phyloP scores from a whole-genome alignment of 331 rosid species.

The Telfairia occidentalis region DNA sequence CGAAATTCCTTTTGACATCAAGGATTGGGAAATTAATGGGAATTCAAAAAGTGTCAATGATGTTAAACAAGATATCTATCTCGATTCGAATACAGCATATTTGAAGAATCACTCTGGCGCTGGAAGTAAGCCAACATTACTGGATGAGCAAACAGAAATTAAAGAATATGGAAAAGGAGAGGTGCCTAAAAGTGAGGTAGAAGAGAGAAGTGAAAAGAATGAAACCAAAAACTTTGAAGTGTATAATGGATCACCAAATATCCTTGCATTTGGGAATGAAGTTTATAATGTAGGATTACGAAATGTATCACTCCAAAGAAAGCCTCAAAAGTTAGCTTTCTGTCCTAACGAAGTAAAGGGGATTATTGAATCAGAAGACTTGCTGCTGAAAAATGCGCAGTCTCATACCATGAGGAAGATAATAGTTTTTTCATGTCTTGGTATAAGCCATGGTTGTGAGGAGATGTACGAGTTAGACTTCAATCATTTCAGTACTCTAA shows the following conservation, averaged over 20 bases:
- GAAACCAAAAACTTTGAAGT: background rate
- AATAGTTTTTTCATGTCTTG: conserved; percentile 73
- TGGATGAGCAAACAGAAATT: conserved; percentile 9
- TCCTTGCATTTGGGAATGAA: conserved; percentile 11
- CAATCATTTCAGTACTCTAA: conserved; percentile 61
- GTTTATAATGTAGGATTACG: conserved; percentile 18
- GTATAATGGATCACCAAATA: background rate
- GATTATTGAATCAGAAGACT: conserved; percentile 45
- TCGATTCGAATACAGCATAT: conserved; percentile 7
- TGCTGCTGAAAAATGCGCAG: conserved; percentile 50
- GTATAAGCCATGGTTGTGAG: conserved; percentile 78
- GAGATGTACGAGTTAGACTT: conserved; percentile 71
- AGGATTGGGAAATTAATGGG: conserved; percentile 21
- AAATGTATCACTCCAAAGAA: conserved; percentile 28
- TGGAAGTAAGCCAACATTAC: conserved; percentile 9
- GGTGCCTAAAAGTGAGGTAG: background rate
- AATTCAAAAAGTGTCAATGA: conserved; percentile 10
- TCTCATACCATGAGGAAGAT: conserved; percentile 82
- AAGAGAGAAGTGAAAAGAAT: background rate
- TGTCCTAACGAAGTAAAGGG: conserved; percentile 79
- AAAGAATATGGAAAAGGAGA: conserved; percentile 16
- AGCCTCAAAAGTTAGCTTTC: conserved; percentile 60
- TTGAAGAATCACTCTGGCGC: conserved; percentile 9
- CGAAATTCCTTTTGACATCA: conserved; percentile 7
- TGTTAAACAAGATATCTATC: conserved; percentile 21